A percentile compares a stretch with the other conserved stretches of the same genome.
Evolutionary conservation across 2,329 filamentous ascomycete species (phyloP).

Genomic region (Pezicula rhizophila): DNA sequence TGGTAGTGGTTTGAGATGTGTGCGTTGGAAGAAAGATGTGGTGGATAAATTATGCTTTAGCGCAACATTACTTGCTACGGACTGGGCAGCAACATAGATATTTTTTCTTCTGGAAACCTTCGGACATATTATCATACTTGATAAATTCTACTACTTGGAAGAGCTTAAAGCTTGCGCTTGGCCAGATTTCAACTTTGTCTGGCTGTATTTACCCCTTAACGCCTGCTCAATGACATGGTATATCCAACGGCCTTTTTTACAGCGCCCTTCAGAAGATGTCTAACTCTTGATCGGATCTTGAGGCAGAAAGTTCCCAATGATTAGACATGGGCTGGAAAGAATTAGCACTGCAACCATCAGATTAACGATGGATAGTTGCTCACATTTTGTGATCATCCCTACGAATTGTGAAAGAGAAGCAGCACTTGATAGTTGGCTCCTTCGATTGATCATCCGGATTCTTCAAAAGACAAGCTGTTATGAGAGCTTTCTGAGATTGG

Average conservation of each 20-base stretch:
- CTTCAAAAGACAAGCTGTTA: conserved; percentile 89
- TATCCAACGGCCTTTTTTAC: conserved; percentile 11
- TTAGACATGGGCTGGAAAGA: conserved; percentile 70
- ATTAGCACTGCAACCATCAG: conserved; percentile 3
- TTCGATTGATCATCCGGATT: conserved; percentile 66
- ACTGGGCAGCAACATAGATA: background rate
- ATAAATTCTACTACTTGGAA: background rate
- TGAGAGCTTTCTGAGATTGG: conserved; percentile 82
- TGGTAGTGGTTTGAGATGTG: too few species aligned
- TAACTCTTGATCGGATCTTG: conserved; percentile 57
- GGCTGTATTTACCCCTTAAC: background rate
- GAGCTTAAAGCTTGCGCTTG: too few species aligned
- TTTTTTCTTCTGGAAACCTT: background rate
- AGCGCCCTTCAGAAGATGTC: conserved; percentile 15
- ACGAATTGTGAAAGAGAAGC: conserved; percentile 95
- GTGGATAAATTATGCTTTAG: background rate
- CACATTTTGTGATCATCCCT: conserved; percentile 95
- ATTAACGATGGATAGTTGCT: conserved; percentile 31
- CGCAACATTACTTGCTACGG: too few species aligned
- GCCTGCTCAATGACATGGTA: conserved; percentile 5
- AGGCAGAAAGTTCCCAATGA: conserved; percentile 94
- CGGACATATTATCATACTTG: conserved; percentile 1
- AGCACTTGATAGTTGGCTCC: conserved; percentile 77
- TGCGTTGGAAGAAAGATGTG: background rate
- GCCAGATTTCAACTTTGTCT: too few species aligned